Base-by-base conservation (phyloP, 805 yeast genomes). In the Lipomyces spencermartinsiae region DNA sequence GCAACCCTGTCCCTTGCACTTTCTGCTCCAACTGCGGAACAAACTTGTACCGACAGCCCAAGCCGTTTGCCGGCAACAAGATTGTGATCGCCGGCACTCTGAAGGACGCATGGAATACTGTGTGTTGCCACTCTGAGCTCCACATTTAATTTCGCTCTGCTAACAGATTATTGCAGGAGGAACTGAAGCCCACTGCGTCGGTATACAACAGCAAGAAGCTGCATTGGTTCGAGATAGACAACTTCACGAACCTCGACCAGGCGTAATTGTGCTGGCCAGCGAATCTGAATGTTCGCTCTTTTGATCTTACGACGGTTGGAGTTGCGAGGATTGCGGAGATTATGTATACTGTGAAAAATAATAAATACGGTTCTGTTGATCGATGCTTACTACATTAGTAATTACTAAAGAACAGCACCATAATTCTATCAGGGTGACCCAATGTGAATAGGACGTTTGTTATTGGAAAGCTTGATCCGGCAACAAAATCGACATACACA, bases 11-110 rank as follows among this genome's bases (percentile, higher is more conserved):
- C 22, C 69, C 69, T 7, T 62, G 63, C 34, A 33, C 51, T 34
- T 66, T 66, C 63, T 66, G 69, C 58, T 35, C 56, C 34, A 43
- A 53, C 31, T 66, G 69, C 58, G 69, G 69, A 10, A 65, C 59
- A 5, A 66, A 59, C 43, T n/a, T 66, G 39, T 66, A 53, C 59
- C 60, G 69, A 14, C 37, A 39, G 37, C 29, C 43, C 12, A 59
- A 31, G 10, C 19, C 61, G 8, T 12, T 59, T 12, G 43, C 62
- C 39, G 65, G 65, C 5, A 29, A 25, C 34, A 53, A 39, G 10
- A 37, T 65, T 43, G 43, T 59, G 14, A 58, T 54, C 12, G 68
- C 65, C 14, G 53, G 62, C 22, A 58, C 62, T 19, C 56, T 61
- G 8, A 62, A 54, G 43, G 58, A 62, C 10, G 54, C 62, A 1